Conservation (phyloP, 208 protist species). For the Acanthamoeba royreba region DNA sequence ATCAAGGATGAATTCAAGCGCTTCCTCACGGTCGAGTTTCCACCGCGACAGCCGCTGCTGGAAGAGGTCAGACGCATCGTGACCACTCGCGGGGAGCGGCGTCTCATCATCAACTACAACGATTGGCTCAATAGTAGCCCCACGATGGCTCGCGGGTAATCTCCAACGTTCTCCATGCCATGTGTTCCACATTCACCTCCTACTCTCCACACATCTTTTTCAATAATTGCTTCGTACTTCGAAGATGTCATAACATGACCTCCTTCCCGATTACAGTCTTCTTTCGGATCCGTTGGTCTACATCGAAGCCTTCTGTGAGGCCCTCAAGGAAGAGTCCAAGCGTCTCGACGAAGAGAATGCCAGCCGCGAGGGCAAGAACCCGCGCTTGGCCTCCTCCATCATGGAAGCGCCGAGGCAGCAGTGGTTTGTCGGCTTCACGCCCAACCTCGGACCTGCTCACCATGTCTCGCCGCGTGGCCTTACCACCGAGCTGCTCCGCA, state of each 20-base stretch:
- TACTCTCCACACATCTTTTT: neutral
- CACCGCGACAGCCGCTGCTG: neutral
- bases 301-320: neutral
- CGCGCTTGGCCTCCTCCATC: neutral
- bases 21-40: neutral
- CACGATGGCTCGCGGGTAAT: neutral
- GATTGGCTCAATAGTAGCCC: neutral
- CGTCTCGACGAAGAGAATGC: neutral
- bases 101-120: neutral
- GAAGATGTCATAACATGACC: neutral
- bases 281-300: neutral
- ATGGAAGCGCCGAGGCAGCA: neutral
- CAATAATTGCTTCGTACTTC: neutral
- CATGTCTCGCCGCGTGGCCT: constrained; percentile 12
- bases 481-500: neutral
- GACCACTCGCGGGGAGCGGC: neutral
- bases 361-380: neutral
- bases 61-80: neutral
- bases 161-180: neutral
- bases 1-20: neutral
- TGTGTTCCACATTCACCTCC: neutral
- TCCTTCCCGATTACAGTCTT: no score
- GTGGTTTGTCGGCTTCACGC: constrained; percentile 20
- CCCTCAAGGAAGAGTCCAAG: neutral
- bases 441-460: neutral